Percentiles rank a stretch among this genome's conserved stretches.
These are phyloP conservation scores for Komagataella populi DNA, from an alignment of 805 yeast species.

Conservation along the genomic window DNA sequence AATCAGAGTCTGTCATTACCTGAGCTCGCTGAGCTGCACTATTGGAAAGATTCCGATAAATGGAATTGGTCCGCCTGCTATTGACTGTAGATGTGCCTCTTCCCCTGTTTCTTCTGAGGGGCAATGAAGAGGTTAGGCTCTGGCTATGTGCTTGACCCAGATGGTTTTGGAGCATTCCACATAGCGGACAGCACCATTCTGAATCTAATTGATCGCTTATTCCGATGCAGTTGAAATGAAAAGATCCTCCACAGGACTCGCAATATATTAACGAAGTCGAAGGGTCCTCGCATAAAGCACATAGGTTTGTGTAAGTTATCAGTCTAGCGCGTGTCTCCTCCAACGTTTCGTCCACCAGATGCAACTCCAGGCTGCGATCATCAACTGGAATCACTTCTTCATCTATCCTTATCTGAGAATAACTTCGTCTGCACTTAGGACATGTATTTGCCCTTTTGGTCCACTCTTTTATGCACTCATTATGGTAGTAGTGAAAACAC, in stretches of 20 bases:
- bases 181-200: neutral
- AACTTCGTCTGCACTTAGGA: conserved; percentile 16
- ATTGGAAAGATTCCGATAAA: neutral
- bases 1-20: conserved; percentile 4
- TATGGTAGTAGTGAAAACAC: conserved; percentile 20
- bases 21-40: neutral
- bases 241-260: neutral
- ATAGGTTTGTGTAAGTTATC: neutral
- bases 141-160: neutral
- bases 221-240: neutral
- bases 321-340: neutral
- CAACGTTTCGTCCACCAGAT: no score
- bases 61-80: neutral
- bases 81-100: neutral
- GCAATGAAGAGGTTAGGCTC: neutral
- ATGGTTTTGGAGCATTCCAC: neutral
- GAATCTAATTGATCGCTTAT: neutral
- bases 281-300: neutral
- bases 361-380: conserved; percentile 3
- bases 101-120: neutral
- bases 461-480: conserved; percentile 21
- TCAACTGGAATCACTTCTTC: conserved; percentile 4
- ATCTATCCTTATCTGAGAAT: neutral
- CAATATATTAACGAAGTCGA: neutral
- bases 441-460: conserved; percentile 20